These are phyloP conservation scores for Ilex asprella DNA, from an alignment of 257 asterid species.

Conservation along the genomic window DNA sequence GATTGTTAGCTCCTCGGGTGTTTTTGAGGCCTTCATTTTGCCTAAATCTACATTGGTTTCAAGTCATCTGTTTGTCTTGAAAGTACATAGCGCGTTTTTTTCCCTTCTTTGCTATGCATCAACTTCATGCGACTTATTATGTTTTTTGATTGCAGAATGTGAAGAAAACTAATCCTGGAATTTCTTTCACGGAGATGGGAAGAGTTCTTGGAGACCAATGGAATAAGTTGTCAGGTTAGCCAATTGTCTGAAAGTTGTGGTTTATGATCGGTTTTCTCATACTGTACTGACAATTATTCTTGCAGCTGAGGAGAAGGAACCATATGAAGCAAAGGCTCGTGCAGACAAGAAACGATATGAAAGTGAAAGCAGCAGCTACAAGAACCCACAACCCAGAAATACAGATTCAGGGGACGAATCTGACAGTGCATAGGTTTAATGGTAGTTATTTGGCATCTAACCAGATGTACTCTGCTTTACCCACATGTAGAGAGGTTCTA, in stretches of 20 bases:
- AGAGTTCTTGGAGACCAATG: slow-evolving; percentile 80
- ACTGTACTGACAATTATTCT: background rate
- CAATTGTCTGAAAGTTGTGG: too few relatives aligned
- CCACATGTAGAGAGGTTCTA: too few relatives aligned
- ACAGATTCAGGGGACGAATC: slow-evolving; percentile 50
- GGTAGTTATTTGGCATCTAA: too few relatives aligned
- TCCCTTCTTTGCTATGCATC: background rate
- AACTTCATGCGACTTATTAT: background rate
- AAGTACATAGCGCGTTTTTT: too few relatives aligned
- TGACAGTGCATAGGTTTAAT: slow-evolving; percentile 14
- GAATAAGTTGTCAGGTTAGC: slow-evolving; percentile 79
- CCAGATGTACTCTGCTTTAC: too few relatives aligned
- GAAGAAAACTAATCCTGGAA: slow-evolving; percentile 75
- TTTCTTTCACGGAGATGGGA: slow-evolving; percentile 63
- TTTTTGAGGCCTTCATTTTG: background rate
- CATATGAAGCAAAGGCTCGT: slow-evolving; percentile 71
- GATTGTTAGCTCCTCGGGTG: background rate
- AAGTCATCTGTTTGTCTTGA: background rate
- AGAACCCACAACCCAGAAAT: slow-evolving; percentile 15
- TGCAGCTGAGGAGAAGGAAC: slow-evolving; percentile 82
- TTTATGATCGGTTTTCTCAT: background rate
- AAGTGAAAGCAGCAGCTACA: slow-evolving; percentile 60
- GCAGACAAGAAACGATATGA: slow-evolving; percentile 75
- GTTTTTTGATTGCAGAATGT: slow-evolving; percentile 40
- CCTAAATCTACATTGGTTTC: background rate